Evolutionary conservation across 2,329 filamentous ascomycete species (phyloP), one percentile per base, ranked within the genome.

Genomic region (Acrocalymma vagum): DNA sequence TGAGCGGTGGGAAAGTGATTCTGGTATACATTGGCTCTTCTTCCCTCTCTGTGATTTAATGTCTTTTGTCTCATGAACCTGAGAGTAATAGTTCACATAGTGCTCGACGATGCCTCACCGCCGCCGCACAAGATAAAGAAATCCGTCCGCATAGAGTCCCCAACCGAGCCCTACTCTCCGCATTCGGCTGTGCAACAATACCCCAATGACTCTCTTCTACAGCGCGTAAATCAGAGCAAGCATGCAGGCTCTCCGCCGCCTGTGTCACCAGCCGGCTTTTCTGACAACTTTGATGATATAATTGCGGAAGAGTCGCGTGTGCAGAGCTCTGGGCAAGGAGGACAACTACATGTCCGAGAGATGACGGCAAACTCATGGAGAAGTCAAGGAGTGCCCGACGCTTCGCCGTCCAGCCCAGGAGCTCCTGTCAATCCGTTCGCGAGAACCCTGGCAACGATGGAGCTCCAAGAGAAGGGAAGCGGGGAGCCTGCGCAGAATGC

Each of bases 111-210:
- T 29, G 40, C 42, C 47, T 38, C 50, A 40, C 38, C 62, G 29
- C 44, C 49, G 49, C 43, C 48, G 43, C 52, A 55, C 42, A 60
- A 55, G 60, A 76, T 80, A 44, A 87, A 87, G 70, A 86, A 82
- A 54, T 60, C 60, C 58, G 85, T 88, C 45, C 82, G 85, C 58
- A 73, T 74, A 58, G 68, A 69, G 38, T 72, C 72, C 30, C 71
- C 72, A 26, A 62, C 70, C 23, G 60, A 62, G 17, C 64, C 65
- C 33, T 58, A 59, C 35, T 59, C 65, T 46, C 66, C 59, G 59
- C 61, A 65, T 56, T 53, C 65, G 55, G 60, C 53, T 21, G 44
- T 51, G n/a, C 37, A 45, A 56, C 46, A 46, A 60, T 45, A 45
- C 33, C 43, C 42, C 15, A 41, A 44, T 29, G 52, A 53, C 24